Base-by-base conservation (phyloP, 352 stramenopile genomes). In the Globisporangium mamillatum region DNA sequence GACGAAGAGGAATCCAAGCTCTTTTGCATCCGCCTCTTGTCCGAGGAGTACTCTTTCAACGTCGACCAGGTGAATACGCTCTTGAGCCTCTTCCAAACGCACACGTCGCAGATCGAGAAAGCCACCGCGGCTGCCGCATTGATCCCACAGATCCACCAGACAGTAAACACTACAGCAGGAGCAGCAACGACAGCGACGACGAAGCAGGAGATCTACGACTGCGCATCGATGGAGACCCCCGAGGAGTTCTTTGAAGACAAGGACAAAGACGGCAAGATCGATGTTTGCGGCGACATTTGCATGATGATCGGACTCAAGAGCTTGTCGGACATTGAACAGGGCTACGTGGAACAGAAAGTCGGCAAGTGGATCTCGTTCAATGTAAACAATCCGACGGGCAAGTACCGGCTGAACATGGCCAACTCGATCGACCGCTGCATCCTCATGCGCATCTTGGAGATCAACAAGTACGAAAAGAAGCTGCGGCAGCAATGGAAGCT, bases 311-410 rank as follows among this genome's bases (percentile, higher is more conserved):
- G 85, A 4, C 76, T 93, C 10, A 78, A 76, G 57, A 79, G 80
- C 52, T 64, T 93, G 0, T 90, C 81, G 6, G 83, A 85, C 46
- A 69, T 93, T 46, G 85, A 93, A 65, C 85, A 93, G 67, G 76
- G 71, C 14, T 79, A 89, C 56, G 81, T 91, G 9, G 85, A 91
- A 60, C 76, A 84, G 60, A 84, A 86, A 18, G 81, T 93, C 7
- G 85, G 83, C 44, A 91, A 91, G 58, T 93, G 85, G 85, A 84
- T 91, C 63, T 90, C 82, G 1, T 91, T 93, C 63, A 91, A 91
- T 59, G 73, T 85, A 20, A 67, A 71, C 66, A 93, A 93, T n/a
- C 77, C 81, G 4, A 90, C 75, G n/a, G 85, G 85, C 12, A 71
- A 72, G 44, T 91, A 91, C 53, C 74, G 80, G 8, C 71, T 93